Base-by-base conservation (phyloP, 306 rosid genomes). In the Cucurbita argyrosperma region DNA sequence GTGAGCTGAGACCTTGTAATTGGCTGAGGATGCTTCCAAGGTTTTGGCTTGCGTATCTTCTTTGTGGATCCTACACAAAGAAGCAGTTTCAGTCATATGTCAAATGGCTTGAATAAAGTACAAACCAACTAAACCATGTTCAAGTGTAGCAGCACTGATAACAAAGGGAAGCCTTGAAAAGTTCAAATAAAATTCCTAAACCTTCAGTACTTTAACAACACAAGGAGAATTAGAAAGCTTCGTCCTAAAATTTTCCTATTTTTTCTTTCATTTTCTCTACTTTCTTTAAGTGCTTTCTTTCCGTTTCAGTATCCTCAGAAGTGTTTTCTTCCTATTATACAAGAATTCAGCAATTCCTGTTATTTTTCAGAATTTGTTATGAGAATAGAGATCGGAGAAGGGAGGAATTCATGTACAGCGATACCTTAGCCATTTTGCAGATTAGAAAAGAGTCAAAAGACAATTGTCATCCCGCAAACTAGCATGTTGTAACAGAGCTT, bases 1-100 rank as follows among this genome's bases (percentile, higher is more conserved):
- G 76, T 69, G 61, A 95, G 91, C 75, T 95, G 95, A 77, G 89
- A 83, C 91, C 83, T 95, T 49, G 99, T 88, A 80, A 95, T 82
- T 37, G 97, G 97, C 86, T 91, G 96, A 76, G 99, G 96, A 88
- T 95, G 99, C 85, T 89, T 91, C 99, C 99, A 95, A 49, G 97
- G 91, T 84, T 90, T 95, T 76, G 99, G 99, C 84, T 91, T 89
- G 71, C 96, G 83, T 64, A 95, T 85, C 85, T 83, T 91, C 77
- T 88, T 95, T 71, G 45, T 84, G 38, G 86, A 21, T 80, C 97
- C 99, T 88, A 82, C 74, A 79, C 73, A 8, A 79, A 65, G n/a
- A 10, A 40, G 18, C 52, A 63, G 4, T 68, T 49, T 14, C 69
- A 5, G 83, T 53, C 39, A 50, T 50, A 37, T 67, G 10, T 16